Percentiles rank a stretch among this genome's conserved stretches.
Evolutionary conservation across 169 alveolate species (phyloP).

Genomic region (Sarcocystis neurona): DNA sequence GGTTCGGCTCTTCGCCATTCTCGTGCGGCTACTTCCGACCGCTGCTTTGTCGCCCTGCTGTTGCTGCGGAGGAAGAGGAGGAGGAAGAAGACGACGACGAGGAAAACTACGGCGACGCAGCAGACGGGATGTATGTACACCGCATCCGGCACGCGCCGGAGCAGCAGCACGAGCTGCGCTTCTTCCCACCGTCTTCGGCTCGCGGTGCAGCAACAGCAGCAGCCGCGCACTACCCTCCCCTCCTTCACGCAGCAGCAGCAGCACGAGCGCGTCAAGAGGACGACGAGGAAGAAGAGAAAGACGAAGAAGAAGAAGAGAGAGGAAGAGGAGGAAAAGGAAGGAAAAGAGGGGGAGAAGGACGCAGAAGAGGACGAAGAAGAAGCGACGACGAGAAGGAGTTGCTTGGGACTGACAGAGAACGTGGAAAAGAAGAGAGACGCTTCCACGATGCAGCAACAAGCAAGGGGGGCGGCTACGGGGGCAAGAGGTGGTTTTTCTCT

Average conservation of each 20-base stretch:
- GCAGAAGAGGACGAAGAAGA: background rate
- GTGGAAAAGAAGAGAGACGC: too few species aligned
- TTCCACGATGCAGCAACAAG: slow-evolving; percentile 49
- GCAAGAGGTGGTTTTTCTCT: slow-evolving; percentile 61
- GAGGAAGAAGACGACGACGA: background rate
- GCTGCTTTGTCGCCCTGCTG: background rate
- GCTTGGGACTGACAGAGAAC: too few species aligned
- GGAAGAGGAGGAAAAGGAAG: background rate
- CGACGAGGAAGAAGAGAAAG: background rate
- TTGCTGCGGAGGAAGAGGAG: background rate
- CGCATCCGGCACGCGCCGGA: too few species aligned
- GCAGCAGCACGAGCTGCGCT: too few species aligned
- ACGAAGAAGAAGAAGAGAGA: background rate
- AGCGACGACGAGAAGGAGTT: background rate
- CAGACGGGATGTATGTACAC: background rate
- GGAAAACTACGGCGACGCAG: background rate
- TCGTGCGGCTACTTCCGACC: slow-evolving; percentile 14
- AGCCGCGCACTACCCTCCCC: too few species aligned
- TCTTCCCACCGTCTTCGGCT: too few species aligned
- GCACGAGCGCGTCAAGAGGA: background rate
- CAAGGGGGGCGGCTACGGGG: slow-evolving; percentile 62
- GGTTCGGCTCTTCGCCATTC: background rate
- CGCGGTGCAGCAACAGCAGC: too few species aligned
- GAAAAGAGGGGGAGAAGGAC: background rate
- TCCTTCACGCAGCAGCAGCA: background rate